phyloP scores from a whole-genome alignment of 805 yeast species.

The Ogataea neopini region DNA sequence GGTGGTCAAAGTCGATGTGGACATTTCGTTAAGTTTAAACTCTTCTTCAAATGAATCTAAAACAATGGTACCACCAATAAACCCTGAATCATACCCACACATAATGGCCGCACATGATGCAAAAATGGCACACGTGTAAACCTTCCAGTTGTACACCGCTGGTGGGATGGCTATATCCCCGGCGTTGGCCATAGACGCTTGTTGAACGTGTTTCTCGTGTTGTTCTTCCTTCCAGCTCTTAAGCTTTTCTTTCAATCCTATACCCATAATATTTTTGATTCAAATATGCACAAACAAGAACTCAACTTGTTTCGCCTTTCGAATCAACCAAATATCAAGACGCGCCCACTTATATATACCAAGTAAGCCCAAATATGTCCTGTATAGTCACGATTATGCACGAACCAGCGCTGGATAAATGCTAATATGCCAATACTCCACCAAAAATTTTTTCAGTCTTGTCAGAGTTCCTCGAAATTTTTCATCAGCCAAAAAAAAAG shows the following conservation, averaged over 20 bases:
- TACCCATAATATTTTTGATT: neutral
- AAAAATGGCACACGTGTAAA: conserved; percentile 12
- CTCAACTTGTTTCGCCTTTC: neutral
- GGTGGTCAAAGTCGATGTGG: conserved; percentile 4
- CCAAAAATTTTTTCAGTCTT: neutral
- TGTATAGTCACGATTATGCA: neutral
- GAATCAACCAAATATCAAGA: neutral
- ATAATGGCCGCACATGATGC: conserved; percentile 15
- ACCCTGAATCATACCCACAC: conserved; percentile 16
- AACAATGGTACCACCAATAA: conserved; percentile 15
- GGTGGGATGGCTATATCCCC: conserved; percentile 3
- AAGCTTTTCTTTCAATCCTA: neutral
- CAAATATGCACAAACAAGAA: neutral
- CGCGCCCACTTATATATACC: conserved; percentile 1
- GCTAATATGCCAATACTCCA: neutral
- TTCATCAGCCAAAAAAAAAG: neutral
- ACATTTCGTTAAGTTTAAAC: conserved; percentile 7
- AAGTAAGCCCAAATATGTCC: neutral
- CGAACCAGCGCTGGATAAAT: conserved; percentile 1
- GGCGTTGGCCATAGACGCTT: neutral
- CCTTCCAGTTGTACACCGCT: conserved; percentile 9
- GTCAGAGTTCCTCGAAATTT: neutral
- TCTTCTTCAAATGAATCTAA: conserved; percentile 11
- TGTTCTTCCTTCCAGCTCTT: neutral
- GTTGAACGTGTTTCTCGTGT: neutral